Percentiles rank a stretch among this genome's conserved stretches.
phyloP scores from a whole-genome alignment of 306 rosid genomes.

The Heteromeles arbutifolia region DNA sequence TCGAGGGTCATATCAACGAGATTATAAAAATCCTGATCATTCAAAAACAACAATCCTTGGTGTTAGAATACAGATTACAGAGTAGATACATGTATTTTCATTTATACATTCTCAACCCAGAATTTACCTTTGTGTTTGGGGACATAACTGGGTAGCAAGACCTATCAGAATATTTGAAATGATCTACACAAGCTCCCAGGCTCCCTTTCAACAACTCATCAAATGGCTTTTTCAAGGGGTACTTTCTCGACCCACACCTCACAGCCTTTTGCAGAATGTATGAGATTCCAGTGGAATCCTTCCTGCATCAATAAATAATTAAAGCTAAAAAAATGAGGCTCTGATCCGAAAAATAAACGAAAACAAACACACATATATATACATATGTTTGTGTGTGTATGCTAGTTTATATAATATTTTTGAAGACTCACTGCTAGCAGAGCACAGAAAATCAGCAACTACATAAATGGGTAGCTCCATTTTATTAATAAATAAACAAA shows the following conservation, averaged over 20 bases:
- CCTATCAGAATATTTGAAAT: conserved; percentile 86
- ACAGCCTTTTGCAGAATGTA: conserved; percentile 96
- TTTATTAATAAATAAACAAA: neutral
- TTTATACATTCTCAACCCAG: neutral
- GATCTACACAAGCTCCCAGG: conserved; percentile 28
- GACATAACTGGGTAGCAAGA: conserved; percentile 97
- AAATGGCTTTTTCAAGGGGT: conserved; percentile 90
- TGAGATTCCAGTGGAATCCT: conserved; percentile 90
- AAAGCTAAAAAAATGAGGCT: neutral
- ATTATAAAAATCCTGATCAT: conserved; percentile 76
- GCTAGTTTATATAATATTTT: neutral
- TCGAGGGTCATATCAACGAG: conserved; percentile 89
- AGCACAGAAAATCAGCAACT: too few relatives aligned
- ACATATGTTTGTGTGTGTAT: neutral
- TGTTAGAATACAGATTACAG: neutral
- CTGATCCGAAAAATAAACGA: too few relatives aligned
- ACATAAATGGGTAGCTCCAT: too few relatives aligned
- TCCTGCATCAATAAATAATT: conserved; percentile 37
- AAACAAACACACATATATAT: too few relatives aligned
- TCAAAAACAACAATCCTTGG: conserved; percentile 2
- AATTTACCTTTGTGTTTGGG: conserved; percentile 68
- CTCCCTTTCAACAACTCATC: conserved; percentile 92
- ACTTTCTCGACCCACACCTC: conserved; percentile 82
- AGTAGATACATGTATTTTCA: conserved; percentile 5
- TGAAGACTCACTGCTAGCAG: too few relatives aligned